Conservation (phyloP, 768 basidiomycete genomes). For the Trametes villosa region DNA sequence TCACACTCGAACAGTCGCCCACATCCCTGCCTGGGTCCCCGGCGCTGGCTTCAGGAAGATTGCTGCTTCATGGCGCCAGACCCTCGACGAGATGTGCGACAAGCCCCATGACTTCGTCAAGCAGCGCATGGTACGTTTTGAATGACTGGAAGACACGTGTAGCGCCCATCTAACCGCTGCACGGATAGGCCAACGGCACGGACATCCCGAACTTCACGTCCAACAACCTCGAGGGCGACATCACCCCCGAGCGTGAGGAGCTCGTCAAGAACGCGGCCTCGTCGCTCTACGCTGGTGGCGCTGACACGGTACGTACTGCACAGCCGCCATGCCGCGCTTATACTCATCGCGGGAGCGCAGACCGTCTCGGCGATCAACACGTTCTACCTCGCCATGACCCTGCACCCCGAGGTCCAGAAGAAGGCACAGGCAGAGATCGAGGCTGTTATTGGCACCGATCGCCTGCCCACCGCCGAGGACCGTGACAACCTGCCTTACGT, state of each 20-base stretch:
- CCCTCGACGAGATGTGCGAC: constrained; percentile 33
- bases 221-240: constrained; percentile 52
- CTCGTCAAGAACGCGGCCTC: constrained; percentile 65
- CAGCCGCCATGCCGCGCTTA: background rate
- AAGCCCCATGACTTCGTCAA: constrained; percentile 38
- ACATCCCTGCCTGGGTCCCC: constrained; percentile 46
- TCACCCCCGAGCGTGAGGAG: constrained; percentile 59
- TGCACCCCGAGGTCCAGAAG: constrained; percentile 34
- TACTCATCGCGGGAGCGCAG: constrained; percentile 16
- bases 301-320: constrained; percentile 41
- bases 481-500: constrained; percentile 32
- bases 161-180: background rate
- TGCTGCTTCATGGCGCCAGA: constrained; percentile 24
- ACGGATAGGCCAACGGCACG: background rate
- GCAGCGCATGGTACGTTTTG: constrained; percentile 41
- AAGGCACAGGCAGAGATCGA: constrained; percentile 39
- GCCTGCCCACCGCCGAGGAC: constrained; percentile 34
- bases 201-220: constrained; percentile 56
- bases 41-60: constrained; percentile 41
- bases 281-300: constrained; percentile 36
- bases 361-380: constrained; percentile 34
- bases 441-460: constrained; percentile 31
- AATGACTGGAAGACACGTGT: too few species aligned
- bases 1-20: constrained; percentile 31
- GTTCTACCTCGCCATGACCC: constrained; percentile 39